Evolutionary conservation across 441 rosid genomes (phyloP).

Genomic region (Croton setiger): DNA sequence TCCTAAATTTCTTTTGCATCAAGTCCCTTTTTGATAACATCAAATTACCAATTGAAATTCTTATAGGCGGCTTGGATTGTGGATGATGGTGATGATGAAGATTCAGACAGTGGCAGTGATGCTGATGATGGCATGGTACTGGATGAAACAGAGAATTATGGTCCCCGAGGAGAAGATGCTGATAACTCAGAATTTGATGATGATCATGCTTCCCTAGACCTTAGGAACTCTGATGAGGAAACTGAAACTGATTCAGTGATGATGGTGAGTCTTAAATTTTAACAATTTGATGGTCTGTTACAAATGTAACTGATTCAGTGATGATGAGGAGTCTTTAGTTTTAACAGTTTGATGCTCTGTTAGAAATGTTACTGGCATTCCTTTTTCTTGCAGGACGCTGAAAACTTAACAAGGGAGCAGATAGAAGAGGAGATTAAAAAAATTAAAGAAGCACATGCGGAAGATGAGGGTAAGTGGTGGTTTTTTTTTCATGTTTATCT

Average conservation of each 20-base stretch:
- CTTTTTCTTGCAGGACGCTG: constrained; percentile 65
- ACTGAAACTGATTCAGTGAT: constrained; percentile 79
- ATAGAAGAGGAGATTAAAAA: constrained; percentile 72
- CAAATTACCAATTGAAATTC: neutral
- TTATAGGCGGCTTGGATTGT: constrained; percentile 96
- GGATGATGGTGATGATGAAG: constrained; percentile 68
- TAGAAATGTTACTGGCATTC: neutral
- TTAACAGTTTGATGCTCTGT: neutral
- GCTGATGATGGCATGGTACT: constrained; percentile 69
- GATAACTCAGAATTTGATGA: constrained; percentile 53
- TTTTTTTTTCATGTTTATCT: constrained; percentile 10
- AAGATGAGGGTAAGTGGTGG: constrained; percentile 70
- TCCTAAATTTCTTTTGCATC: neutral
- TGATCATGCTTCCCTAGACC: constrained; percentile 54
- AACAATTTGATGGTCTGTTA: neutral
- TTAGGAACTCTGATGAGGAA: constrained; percentile 68
- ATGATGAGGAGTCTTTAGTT: constrained; percentile 55
- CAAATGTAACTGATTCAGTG: constrained; percentile 47
- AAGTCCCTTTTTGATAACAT: neutral
- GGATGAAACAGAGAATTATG: constrained; percentile 56
- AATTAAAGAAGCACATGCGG: constrained; percentile 88
- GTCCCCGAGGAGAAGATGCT: constrained; percentile 33
- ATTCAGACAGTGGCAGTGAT: constrained; percentile 45
- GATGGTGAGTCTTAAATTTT: constrained; percentile 47
- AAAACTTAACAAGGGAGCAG: constrained; percentile 78